A percentile compares a stretch with the other conserved stretches of the same genome.
phyloP scores from a whole-genome alignment of 2,329 filamentous ascomycete species.

The Blastomyces parvus region DNA sequence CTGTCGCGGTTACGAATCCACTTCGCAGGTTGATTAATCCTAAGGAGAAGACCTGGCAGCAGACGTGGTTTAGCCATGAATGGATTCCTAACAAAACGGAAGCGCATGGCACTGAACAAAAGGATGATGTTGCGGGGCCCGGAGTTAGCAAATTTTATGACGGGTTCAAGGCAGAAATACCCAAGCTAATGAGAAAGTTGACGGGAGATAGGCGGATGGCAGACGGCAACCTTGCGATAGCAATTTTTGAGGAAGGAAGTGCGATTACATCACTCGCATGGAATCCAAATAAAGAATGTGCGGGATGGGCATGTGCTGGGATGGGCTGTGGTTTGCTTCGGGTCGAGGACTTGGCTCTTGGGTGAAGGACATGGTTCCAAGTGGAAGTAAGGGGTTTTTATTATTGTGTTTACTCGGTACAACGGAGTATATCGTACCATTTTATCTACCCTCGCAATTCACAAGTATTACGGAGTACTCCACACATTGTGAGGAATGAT shows the following conservation, averaged over 20 bases:
- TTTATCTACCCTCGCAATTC: background rate
- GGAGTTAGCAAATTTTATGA: constrained; percentile 38
- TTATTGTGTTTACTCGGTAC: background rate
- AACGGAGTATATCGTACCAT: background rate
- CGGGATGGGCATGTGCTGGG: constrained; percentile 57
- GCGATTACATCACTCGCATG: constrained; percentile 54
- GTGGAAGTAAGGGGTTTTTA: background rate
- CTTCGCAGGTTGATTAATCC: constrained; percentile 42
- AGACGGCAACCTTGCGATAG: constrained; percentile 28
- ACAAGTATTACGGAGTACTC: background rate
- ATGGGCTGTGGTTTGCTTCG: constrained; percentile 58
- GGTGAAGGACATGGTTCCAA: background rate
- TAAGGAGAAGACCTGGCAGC: constrained; percentile 44
- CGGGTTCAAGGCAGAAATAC: constrained; percentile 34
- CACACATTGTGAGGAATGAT: background rate
- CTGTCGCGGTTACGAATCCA: constrained; percentile 44
- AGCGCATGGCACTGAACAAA: constrained; percentile 7
- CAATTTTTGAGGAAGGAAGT: constrained; percentile 53
- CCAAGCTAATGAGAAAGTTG: constrained; percentile 25
- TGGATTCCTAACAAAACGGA: constrained; percentile 34
- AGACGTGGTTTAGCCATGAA: constrained; percentile 50
- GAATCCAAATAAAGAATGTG: constrained; percentile 58
- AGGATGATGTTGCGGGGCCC: constrained; percentile 15
- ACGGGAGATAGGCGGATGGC: constrained; percentile 25
- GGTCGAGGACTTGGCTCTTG: constrained; percentile 54